Conservation (phyloP, 441 rosid species). For the Erodium trifolium region DNA sequence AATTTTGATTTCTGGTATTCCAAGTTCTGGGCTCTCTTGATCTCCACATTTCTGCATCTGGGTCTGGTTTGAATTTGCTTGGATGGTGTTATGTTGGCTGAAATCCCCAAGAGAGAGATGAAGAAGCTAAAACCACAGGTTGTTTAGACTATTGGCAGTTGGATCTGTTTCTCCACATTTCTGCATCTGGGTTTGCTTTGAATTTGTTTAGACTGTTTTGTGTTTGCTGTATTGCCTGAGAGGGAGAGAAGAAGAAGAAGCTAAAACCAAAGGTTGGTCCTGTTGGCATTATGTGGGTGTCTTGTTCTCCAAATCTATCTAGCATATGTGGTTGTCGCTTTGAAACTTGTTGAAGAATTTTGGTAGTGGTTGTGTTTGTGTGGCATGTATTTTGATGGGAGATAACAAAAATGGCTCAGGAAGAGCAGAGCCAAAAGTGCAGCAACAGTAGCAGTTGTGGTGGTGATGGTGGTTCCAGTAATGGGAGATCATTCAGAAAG, state of each 20-base stretch:
- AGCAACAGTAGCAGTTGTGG: conserved; percentile 20
- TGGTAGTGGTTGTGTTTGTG: too few relatives aligned
- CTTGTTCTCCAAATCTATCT: too few relatives aligned
- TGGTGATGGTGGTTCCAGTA: too few relatives aligned
- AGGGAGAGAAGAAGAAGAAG: background rate
- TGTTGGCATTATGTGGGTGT: too few relatives aligned
- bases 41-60: background rate
- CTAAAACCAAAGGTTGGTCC: background rate
- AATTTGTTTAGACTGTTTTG: background rate
- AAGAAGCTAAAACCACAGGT: too few relatives aligned
- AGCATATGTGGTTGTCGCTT: too few relatives aligned
- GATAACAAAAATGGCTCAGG: conserved; percentile 13
- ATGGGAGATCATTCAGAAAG: conserved; percentile 6
- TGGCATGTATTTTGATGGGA: conserved; percentile 15
- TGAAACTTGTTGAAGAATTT: too few relatives aligned
- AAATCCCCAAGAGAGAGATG: too few relatives aligned
- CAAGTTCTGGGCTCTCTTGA: conserved; percentile 8
- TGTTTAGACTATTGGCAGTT: too few relatives aligned
- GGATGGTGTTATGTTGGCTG: too few relatives aligned
- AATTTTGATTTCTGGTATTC: background rate
- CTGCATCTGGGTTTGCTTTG: conserved; percentile 1
- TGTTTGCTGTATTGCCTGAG: background rate
- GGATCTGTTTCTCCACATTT: conserved; percentile 1
- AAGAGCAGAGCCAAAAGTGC: conserved; percentile 31
- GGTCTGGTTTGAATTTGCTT: too few relatives aligned